Base-by-base conservation (phyloP, 2,329 filamentous ascomycete species). In the Paecilomyces formosus region DNA sequence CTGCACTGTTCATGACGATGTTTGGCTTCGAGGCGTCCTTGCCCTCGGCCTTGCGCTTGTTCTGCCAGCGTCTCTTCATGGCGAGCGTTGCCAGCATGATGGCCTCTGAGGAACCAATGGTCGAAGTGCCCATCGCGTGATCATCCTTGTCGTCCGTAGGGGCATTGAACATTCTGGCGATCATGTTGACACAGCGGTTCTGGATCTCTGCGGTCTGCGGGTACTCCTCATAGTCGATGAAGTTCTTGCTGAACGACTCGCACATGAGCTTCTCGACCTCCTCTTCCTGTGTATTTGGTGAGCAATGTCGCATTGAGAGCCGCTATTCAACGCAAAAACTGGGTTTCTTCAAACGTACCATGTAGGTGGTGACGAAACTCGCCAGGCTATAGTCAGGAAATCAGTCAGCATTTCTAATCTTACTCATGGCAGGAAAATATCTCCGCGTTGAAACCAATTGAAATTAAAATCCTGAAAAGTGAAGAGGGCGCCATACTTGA, bases 231-330 rank as follows among this genome's bases (percentile, higher is more conserved):
- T 92, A 92, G 72, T 92, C 89, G 75, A 92, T 92, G 74, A 97
- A 97, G 82, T 97, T 97, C 77, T 96, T 97, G 73, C 89, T 86
- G 73, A 97, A 91, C 56, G 89, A 85, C 64, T 97, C 91, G 64
- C 87, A 80, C 93, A 97, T 97, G 76, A 97, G 89, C 76, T 95
- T 92, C 78, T 97, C 92, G 21, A 88, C 92, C 75, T 97, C 93
- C 53, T 96, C 90, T 79, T 97, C 92, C 88, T 90, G 66, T 53
- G 62, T 12, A 51, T 22, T 58, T 33, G 26, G 18, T 51, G 18
- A 12, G 13, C 13, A 11, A 54, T 45, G 39, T 45, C 39, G 9
- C 39, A n/a, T n/a, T n/a, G n/a, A n/a, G n/a, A n/a, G n/a, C n/a
- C n/a, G 3, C 15, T 45, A 18, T 45, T 45, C 7, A 45, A 12